Percentiles rank a stretch among this genome's conserved stretches.
Conservation (phyloP, 768 basidiomycete genomes). For the Boletus fagicola region DNA sequence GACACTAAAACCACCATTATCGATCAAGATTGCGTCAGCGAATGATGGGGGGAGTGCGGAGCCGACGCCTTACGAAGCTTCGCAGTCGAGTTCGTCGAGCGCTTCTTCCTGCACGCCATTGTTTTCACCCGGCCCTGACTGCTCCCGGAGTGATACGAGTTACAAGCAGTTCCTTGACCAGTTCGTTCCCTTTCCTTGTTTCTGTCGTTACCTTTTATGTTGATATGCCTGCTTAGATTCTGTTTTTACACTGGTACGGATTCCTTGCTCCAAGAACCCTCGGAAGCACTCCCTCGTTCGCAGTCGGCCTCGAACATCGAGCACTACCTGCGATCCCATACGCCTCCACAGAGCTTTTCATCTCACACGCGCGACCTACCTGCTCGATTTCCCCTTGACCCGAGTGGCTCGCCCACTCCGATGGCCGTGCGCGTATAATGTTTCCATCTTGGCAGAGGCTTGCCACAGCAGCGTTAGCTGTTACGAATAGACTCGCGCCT, state of each 20-base stretch:
- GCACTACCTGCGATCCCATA: constrained; percentile 41
- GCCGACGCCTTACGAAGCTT: constrained; percentile 48
- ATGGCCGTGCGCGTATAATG: constrained; percentile 19
- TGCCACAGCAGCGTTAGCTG: background rate
- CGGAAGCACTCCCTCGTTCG: constrained; percentile 36
- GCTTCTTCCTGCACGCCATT: constrained; percentile 45
- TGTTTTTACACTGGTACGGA: constrained; percentile 77
- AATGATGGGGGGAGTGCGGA: constrained; percentile 31
- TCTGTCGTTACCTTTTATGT: background rate
- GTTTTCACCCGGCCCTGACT: constrained; percentile 40
- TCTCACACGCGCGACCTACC: constrained; percentile 21
- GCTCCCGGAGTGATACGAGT: constrained; percentile 34
- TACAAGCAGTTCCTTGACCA: constrained; percentile 65
- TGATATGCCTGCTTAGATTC: constrained; percentile 46
- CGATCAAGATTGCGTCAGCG: constrained; percentile 9
- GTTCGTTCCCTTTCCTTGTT: constrained; percentile 39
- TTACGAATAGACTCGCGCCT: background rate
- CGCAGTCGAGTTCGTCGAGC: constrained; percentile 43
- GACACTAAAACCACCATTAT: constrained; percentile 10
- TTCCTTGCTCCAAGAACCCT: constrained; percentile 30
- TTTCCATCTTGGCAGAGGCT: background rate
- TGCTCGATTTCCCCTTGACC: constrained; percentile 26
- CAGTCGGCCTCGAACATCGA: constrained; percentile 57
- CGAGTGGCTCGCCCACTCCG: constrained; percentile 31
- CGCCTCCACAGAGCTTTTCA: constrained; percentile 30